Conservation (phyloP, 208 protist species). For the Tetramitus jugosus region DNA sequence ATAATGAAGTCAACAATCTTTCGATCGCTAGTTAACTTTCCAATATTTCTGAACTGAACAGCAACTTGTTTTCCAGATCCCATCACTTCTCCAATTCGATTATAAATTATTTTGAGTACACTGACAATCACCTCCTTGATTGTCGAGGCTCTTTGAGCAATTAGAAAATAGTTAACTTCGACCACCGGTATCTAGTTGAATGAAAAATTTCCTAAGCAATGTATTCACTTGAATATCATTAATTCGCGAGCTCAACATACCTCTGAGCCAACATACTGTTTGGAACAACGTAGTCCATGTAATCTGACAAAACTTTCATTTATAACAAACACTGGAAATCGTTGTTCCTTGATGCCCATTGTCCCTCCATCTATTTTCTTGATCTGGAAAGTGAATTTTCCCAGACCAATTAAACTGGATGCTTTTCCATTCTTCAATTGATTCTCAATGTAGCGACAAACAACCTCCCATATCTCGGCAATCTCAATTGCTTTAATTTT, state of each 20-base stretch:
- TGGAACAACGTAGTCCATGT: background rate
- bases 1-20: background rate
- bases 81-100: background rate
- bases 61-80: background rate
- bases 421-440: background rate
- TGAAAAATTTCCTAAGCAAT: constrained; percentile 13
- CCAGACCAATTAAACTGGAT: background rate
- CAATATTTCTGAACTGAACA: background rate
- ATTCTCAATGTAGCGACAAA: background rate
- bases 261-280: background rate
- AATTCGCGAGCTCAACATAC: background rate
- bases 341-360: background rate
- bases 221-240: too few relatives aligned
- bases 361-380: background rate
- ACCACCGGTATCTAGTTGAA: background rate
- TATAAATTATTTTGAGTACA: background rate
- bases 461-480: background rate
- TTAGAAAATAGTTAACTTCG: constrained; percentile 11
- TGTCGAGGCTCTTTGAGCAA: constrained; percentile 10
- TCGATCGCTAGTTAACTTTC: background rate
- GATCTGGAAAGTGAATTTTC: background rate
- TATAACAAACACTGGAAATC: background rate
- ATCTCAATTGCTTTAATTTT: background rate
- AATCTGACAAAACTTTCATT: background rate
- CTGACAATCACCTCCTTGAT: background rate